Conservation (phyloP, 306 rosid genomes). For the Vigna nakashimae region DNA sequence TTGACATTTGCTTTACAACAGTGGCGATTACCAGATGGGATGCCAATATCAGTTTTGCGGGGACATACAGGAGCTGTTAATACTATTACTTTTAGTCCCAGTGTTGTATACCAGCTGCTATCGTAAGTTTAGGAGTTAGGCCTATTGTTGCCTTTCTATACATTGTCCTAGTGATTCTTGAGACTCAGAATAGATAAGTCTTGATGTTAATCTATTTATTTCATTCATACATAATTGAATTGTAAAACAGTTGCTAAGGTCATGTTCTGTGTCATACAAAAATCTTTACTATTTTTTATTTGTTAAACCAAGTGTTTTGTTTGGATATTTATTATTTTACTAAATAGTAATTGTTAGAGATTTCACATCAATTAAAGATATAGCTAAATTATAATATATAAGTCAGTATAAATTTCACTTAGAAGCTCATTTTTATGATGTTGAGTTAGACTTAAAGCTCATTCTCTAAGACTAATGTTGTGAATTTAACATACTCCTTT, state of each 20-base stretch:
- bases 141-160: constrained; percentile 33
- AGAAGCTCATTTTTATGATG: too few relatives aligned
- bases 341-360: not conserved
- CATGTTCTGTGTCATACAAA: not conserved
- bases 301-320: not conserved
- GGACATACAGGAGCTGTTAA: constrained; percentile 90
- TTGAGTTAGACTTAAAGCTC: too few relatives aligned
- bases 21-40: constrained; percentile 96
- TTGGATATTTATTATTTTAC: not conserved
- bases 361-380: too few relatives aligned
- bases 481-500: constrained; percentile 7
- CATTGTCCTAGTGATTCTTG: constrained; percentile 21
- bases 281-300: not conserved
- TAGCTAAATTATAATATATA: too few relatives aligned
- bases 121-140: constrained; percentile 66
- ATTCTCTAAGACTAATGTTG: not conserved
- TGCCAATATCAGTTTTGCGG: constrained; percentile 85
- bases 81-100: constrained; percentile 90
- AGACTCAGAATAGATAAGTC: not conserved
- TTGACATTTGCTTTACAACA: constrained; percentile 48
- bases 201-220: constrained; percentile 31
- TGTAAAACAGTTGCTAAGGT: not conserved
- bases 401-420: too few relatives aligned
- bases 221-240: constrained; percentile 17
- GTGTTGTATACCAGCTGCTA: constrained; percentile 70